Percentiles rank a stretch among this genome's conserved stretches.
phyloP scores from a whole-genome alignment of 73 alveolate genomes.

The Tetrahymena malaccensis region DNA sequence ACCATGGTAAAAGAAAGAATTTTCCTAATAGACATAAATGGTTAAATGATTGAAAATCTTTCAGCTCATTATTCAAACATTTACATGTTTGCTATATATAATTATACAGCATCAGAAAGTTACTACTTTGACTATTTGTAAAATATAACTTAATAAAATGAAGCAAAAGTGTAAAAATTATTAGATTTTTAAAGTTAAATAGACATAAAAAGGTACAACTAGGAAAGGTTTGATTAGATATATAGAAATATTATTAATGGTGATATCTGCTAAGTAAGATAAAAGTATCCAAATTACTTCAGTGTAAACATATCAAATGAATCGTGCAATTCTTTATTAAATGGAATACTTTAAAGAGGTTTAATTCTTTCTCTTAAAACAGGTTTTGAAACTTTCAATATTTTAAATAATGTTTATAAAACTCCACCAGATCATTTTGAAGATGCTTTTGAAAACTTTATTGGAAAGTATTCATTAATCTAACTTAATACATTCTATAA shows the following conservation, averaged over 20 bases:
- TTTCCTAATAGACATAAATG: neutral
- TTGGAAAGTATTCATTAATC: neutral
- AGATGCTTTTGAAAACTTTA: neutral
- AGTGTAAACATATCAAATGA: neutral
- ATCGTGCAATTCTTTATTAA: neutral
- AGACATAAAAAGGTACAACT: neutral
- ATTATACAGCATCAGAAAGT: neutral
- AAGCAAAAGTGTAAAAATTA: neutral
- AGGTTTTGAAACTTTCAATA: neutral
- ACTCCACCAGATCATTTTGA: neutral
- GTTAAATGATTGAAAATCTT: neutral
- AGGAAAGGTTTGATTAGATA: neutral
- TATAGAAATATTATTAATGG: neutral
- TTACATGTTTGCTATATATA: neutral
- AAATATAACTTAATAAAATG: neutral
- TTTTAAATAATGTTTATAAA: neutral
- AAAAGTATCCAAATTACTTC: neutral
- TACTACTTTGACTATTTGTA: neutral
- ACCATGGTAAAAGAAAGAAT: neutral
- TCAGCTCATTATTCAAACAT: neutral
- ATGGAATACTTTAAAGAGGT: neutral
- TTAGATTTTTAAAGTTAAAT: neutral
- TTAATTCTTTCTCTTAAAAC: neutral
- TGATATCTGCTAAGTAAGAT: neutral
- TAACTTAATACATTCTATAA: neutral